Evolutionary conservation across 306 rosid species (phyloP), one percentile per base, ranked within the genome.

Genomic region (Malus sieversii): DNA sequence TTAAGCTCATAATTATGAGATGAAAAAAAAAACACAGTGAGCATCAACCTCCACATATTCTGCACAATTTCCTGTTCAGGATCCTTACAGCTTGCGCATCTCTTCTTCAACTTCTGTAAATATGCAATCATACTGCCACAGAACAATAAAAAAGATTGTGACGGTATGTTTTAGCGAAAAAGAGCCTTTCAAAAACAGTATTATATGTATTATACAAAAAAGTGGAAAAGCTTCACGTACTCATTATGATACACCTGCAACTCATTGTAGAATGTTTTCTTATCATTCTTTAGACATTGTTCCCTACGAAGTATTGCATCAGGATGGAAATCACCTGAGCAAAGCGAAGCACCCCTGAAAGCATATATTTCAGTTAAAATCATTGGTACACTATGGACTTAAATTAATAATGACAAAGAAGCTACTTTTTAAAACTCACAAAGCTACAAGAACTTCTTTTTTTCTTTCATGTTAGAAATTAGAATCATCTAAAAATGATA

Each of bases 321-420:
- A 22, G 99, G 99, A 85, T 95, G 99, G 80, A 90, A 90, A 70
- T 82, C 84, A 70, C 99, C 99, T 0, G 85, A 88, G 86, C 97
- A 88, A 83, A 95, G 86, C 42, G 93, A 85, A 74, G 92, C 81
- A 81, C 93, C 88, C 98, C 97, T 95, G 92, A 81, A 90, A 74
- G 66, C 75, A 81, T 73, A 85, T 75, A 66, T 81, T 48, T 70
- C 76, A 78, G 42, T 78, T 66, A 66, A 75, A 77, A 70, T 79
- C 68, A 77, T 81, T 58, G 44, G 30, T 33, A 44, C 70, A 81
- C 70, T 59, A 12, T 44, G 44, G 59, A 68, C 40, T 71, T 44
- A 66, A 59, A 82, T 71, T 42, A 83, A 79, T 22, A 70, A 75
- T 18, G 74, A 60, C 33, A 44, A 68, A 64, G 51, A 33, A 52